phyloP scores from a whole-genome alignment of 192 early-diverging fungal species.

The Entomortierella chlamydospora region DNA sequence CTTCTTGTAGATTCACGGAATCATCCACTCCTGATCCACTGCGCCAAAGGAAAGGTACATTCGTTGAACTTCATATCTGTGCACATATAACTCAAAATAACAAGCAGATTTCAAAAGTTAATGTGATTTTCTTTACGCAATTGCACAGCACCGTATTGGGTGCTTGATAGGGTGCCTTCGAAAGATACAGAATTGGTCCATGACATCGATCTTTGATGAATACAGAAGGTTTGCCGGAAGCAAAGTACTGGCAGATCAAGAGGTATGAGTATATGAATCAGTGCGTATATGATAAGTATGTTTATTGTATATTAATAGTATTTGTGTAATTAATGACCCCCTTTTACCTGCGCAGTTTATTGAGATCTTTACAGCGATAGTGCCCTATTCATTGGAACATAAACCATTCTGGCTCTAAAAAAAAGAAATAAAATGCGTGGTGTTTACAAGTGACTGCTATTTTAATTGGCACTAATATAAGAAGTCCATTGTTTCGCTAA shows the following conservation, averaged over 20 bases:
- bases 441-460: neutral
- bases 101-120: no score
- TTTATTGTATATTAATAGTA: neutral
- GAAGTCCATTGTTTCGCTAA: no score
- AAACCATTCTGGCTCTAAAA: slow-evolving; percentile 62
- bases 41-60: slow-evolving; percentile 90
- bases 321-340: neutral
- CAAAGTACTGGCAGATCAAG: slow-evolving; percentile 92
- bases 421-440: neutral
- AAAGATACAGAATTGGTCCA: slow-evolving; percentile 95
- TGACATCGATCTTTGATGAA: slow-evolving; percentile 98
- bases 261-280: slow-evolving; percentile 77
- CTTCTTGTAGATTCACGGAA: slow-evolving; percentile 53
- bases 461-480: no score
- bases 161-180: slow-evolving; percentile 94
- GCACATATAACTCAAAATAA: no score
- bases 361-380: slow-evolving; percentile 63
- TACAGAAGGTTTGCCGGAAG: slow-evolving; percentile 93
- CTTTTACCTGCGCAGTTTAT: slow-evolving; percentile 64
- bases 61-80: no score
- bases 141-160: slow-evolving; percentile 90
- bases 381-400: slow-evolving; percentile 57
- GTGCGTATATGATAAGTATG: neutral
- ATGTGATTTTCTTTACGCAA: no score
- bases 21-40: slow-evolving; percentile 87